Conservation (phyloP, 371 early-diverging fungal genomes). For the Lichtheimia ramosa region DNA sequence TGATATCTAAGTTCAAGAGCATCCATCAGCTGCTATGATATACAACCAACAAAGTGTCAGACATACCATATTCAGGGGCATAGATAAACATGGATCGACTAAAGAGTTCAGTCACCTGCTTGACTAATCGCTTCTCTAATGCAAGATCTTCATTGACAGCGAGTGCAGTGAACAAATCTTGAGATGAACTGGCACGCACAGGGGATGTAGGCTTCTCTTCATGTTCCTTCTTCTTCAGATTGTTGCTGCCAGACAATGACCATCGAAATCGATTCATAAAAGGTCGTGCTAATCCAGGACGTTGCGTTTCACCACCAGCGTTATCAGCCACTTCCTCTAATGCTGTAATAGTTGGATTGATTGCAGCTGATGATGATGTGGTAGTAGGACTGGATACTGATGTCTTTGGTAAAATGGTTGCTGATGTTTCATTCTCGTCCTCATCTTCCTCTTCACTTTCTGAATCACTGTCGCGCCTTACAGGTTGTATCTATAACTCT, state of each 20-base stretch:
- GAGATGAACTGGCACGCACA: background rate
- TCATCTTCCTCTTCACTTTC: slow-evolving; percentile 1
- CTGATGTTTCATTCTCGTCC: background rate
- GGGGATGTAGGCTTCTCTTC: no score
- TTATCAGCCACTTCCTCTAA: no score
- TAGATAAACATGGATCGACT: slow-evolving; percentile 64
- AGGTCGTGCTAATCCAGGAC: no score
- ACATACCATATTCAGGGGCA: slow-evolving; percentile 59
- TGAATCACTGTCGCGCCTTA: background rate
- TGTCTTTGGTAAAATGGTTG: no score
- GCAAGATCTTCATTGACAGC: slow-evolving; percentile 26
- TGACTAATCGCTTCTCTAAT: slow-evolving; percentile 61
- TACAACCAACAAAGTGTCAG: background rate
- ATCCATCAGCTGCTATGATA: no score
- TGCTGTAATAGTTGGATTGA: no score
- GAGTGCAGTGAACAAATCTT: background rate
- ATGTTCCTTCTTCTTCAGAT: no score
- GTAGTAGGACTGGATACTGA: no score
- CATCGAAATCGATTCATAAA: no score
- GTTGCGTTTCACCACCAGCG: no score
- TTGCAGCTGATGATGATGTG: no score
- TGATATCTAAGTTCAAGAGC: slow-evolving; percentile 27
- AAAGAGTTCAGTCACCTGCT: slow-evolving; percentile 65
- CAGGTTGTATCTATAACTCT: background rate
- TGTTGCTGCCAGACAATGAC: no score